A percentile compares a stretch with the other conserved stretches of the same genome.
Conservation (phyloP, 345 rosid genomes). For the Tarenaya hassleriana region DNA sequence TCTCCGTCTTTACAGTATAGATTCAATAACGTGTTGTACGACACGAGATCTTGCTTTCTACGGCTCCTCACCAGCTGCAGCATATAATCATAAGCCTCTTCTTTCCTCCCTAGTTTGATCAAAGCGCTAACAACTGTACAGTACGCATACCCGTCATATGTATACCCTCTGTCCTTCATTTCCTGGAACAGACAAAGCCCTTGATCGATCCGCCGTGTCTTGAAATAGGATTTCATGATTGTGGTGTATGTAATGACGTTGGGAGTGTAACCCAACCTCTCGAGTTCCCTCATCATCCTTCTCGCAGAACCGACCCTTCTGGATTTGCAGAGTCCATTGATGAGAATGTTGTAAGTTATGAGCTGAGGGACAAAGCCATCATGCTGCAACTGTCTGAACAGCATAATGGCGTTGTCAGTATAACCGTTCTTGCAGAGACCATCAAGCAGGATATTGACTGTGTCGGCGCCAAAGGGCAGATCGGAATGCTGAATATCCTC, state of each 20-base stretch:
- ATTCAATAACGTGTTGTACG: too few relatives aligned
- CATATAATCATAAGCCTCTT: too few relatives aligned
- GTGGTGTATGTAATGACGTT: constrained; percentile 73
- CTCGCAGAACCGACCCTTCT: constrained; percentile 47
- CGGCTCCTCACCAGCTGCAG: too few relatives aligned
- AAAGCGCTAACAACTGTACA: constrained; percentile 59
- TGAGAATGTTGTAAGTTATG: constrained; percentile 64
- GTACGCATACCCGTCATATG: constrained; percentile 73
- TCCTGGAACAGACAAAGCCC: constrained; percentile 50
- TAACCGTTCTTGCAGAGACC: constrained; percentile 73
- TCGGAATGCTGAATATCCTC: constrained; percentile 33
- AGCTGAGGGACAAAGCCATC: constrained; percentile 48
- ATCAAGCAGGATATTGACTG: constrained; percentile 65
- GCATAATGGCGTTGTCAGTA: constrained; percentile 41
- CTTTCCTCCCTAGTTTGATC: constrained; percentile 49
- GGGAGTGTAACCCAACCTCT: constrained; percentile 43
- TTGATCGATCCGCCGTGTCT: constrained; percentile 43
- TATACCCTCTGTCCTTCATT: constrained; percentile 60
- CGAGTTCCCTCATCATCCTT: constrained; percentile 51
- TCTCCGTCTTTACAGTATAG: too few relatives aligned
- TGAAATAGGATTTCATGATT: constrained; percentile 54
- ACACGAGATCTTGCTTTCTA: constrained; percentile 68
- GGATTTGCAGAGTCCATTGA: constrained; percentile 63
- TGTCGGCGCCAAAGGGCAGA: constrained; percentile 36
- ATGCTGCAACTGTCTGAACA: constrained; percentile 49